These are phyloP conservation scores for Aspergillus spinulosporus DNA, from an alignment of 2,329 filamentous ascomycete species.

Conservation along the genomic window DNA sequence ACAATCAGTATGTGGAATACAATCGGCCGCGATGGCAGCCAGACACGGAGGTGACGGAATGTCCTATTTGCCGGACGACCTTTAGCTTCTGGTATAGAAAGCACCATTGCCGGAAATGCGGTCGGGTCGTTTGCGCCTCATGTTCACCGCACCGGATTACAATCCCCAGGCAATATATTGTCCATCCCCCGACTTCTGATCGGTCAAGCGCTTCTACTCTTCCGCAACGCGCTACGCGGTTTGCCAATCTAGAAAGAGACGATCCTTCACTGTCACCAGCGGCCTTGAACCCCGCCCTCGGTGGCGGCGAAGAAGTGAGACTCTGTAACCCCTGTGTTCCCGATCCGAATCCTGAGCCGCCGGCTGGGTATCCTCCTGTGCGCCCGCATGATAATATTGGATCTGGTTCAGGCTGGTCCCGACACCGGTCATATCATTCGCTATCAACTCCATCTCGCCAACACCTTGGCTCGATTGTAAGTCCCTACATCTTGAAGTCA, in stretches of 20 bases:
- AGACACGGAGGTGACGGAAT: constrained; percentile 76
- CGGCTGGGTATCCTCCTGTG: constrained; percentile 36
- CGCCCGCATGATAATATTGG: constrained; percentile 23
- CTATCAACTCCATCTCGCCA: constrained; percentile 25
- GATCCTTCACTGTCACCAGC: constrained; percentile 26
- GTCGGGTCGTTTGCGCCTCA: constrained; percentile 81
- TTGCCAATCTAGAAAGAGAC: constrained; percentile 51
- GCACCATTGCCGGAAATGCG: constrained; percentile 96
- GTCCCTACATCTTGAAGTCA: neutral
- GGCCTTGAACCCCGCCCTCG: constrained; percentile 52
- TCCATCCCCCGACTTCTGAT: constrained; percentile 65
- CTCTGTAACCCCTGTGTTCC: constrained; percentile 73
- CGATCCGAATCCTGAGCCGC: constrained; percentile 64
- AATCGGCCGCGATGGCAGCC: constrained; percentile 81
- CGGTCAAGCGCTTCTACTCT: constrained; percentile 43
- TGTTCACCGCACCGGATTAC: constrained; percentile 95
- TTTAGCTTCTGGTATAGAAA: constrained; percentile 87
- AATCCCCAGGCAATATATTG: constrained; percentile 90
- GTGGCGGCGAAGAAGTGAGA: constrained; percentile 67
- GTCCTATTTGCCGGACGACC: constrained; percentile 72
- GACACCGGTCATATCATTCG: constrained; percentile 14
- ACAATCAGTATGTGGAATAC: constrained; percentile 42
- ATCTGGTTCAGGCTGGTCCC: constrained; percentile 16
- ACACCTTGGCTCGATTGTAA: constrained; percentile 24
- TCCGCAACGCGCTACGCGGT: constrained; percentile 45